Evolutionary conservation across 306 rosid species (phyloP).

Genomic region (Cajanus cajan): DNA sequence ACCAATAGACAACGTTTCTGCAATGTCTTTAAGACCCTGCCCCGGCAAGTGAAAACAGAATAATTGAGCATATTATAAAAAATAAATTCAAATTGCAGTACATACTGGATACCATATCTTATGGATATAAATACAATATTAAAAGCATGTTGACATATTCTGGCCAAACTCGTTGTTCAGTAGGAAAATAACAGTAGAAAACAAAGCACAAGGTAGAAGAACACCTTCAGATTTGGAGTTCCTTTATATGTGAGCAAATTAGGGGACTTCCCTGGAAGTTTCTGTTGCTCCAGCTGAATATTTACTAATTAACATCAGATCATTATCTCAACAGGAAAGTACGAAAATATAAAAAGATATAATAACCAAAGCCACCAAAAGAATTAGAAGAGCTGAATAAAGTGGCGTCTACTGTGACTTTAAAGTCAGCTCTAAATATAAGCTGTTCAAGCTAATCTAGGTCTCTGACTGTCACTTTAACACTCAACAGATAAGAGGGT

Average conservation of each 20-base stretch:
- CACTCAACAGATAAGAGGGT: not conserved
- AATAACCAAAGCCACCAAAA: conserved; percentile 16
- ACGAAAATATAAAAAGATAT: not conserved
- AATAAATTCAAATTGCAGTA: conserved; percentile 13
- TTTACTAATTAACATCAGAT: conserved; percentile 19
- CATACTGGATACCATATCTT: not conserved
- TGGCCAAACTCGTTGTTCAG: not conserved
- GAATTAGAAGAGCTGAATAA: not conserved
- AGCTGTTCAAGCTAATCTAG: conserved; percentile 12
- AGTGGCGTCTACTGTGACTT: not conserved
- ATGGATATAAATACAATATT: not conserved
- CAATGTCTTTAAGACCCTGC: conserved; percentile 84
- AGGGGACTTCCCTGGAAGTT: conserved; percentile 53
- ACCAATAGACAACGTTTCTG: conserved; percentile 37
- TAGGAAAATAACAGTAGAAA: not conserved
- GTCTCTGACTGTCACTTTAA: conserved; percentile 1
- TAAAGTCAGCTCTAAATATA: not conserved
- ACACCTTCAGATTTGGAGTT: conserved; percentile 54
- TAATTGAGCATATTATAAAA: conserved; percentile 2
- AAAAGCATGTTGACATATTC: not conserved
- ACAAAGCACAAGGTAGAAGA: conserved; percentile 9
- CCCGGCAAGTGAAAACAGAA: conserved; percentile 55
- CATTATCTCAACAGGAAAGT: conserved; percentile 20
- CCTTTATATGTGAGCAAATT: conserved; percentile 51
- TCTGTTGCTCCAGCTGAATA: conserved; percentile 59